Evolutionary conservation across 441 rosid genomes (phyloP), one percentile per base, ranked within the genome.

Genomic region (Jatropha podagrica): DNA sequence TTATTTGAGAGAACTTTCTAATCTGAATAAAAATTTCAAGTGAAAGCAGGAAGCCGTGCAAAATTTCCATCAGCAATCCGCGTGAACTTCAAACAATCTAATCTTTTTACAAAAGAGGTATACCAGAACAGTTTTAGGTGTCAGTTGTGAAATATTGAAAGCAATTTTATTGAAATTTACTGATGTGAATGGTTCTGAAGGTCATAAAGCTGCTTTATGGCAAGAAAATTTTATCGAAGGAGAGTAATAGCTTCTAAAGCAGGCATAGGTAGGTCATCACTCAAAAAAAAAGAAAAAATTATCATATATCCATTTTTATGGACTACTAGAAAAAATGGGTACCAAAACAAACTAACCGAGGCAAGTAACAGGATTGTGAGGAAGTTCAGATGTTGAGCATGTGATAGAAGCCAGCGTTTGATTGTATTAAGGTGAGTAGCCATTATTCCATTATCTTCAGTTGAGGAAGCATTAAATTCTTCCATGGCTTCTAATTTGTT

Each of bases 361-460:
- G 98, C 98, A 73, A 95, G 99, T 76, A 90, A 80, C 81, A 95
- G 85, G 68, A 95, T 92, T 13, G 97, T 92, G 80, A 91, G 81
- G 85, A 93, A 95, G 89, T 95, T 95, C 86, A 93, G 76, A 83
- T 89, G 92, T 58, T 92, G 97, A 55, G 98, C 79, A 69, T 88
- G 97, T 41, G 95, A 83, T 42, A 86, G 77, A 74, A 95, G 76
- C 98, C 97, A 93, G 72, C 77, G 81, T 78, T 95, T 92, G 69
- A 92, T 84, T 74, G 79, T 74, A 64, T 72, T 84, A 14, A 95
- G 83, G 41, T 77, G 84, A 65, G 79, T 78, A 74, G 88, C 86
- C 69, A 92, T 70, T 70, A 88, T 69, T 74, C 99, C 97, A 65
- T 55, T 83, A 76, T 79, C 86, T 71, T 89, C 89, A 63, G 82